Conservation (phyloP, 345 rosid species). For the Microthlaspi erraticum region DNA sequence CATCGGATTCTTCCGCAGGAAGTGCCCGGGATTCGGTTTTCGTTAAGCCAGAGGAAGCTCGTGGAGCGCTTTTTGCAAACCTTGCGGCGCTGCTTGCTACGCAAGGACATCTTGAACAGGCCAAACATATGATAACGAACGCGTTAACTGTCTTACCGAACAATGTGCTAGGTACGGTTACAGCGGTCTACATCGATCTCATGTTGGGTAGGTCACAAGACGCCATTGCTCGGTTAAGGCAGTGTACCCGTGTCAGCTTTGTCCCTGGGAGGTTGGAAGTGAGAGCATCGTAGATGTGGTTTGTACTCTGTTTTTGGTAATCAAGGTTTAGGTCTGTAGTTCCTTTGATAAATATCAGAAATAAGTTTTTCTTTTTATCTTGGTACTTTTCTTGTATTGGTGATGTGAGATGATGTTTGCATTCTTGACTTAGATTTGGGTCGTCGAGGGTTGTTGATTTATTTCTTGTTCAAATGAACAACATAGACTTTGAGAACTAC, state of each 20-base stretch:
- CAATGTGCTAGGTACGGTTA: constrained; percentile 72
- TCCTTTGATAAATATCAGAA: constrained; percentile 34
- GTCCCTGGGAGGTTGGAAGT: constrained; percentile 50
- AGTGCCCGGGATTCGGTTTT: constrained; percentile 45
- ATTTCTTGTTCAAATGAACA: constrained; percentile 31
- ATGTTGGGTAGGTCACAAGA: constrained; percentile 75
- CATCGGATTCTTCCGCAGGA: constrained; percentile 48
- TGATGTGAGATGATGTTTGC: constrained; percentile 27
- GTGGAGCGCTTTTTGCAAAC: constrained; percentile 78
- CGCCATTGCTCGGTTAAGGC: constrained; percentile 80
- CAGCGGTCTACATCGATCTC: constrained; percentile 80
- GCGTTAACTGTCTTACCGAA: constrained; percentile 67
- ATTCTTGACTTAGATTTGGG: constrained; percentile 33
- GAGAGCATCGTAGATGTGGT: constrained; percentile 41
- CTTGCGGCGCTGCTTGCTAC: constrained; percentile 69
- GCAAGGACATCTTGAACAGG: constrained; percentile 77
- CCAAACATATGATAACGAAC: constrained; percentile 59
- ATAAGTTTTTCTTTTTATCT: background rate
- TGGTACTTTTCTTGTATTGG: background rate
- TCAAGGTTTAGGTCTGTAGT: constrained; percentile 35
- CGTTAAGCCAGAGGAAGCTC: constrained; percentile 90
- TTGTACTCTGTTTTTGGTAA: constrained; percentile 22
- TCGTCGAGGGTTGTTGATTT: constrained; percentile 7
- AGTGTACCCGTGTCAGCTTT: constrained; percentile 71
- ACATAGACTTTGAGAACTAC: constrained; percentile 16